Evolutionary conservation across 768 basidiomycete genomes (phyloP).

Genomic region (Tricholoma saponaceum): DNA sequence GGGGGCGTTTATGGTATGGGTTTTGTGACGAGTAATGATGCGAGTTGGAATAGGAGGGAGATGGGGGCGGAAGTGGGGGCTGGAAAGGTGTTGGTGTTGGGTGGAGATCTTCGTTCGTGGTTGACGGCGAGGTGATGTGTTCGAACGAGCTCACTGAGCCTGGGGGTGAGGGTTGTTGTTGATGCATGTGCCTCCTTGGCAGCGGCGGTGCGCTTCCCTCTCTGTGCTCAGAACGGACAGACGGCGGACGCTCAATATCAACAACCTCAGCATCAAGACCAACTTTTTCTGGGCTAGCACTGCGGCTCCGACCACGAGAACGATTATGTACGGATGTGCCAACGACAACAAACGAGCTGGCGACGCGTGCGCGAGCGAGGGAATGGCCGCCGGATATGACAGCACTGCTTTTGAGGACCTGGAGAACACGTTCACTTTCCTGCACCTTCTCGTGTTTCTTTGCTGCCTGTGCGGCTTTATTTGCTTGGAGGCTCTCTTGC

Average conservation of each 20-base stretch:
- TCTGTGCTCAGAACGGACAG: neutral
- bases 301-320: neutral
- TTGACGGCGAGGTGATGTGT: constrained; percentile 35
- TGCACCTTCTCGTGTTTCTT: constrained; percentile 65
- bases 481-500: constrained; percentile 69
- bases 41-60: neutral
- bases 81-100: neutral
- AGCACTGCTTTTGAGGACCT: constrained; percentile 65
- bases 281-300: constrained; percentile 6
- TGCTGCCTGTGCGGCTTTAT: constrained; percentile 63
- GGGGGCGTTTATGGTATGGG: neutral
- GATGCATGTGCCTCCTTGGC: constrained; percentile 22
- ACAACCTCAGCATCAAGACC: neutral
- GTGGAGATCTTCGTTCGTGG: neutral
- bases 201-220: constrained; percentile 20
- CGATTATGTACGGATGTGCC: constrained; percentile 26
- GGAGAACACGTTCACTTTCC: constrained; percentile 67
- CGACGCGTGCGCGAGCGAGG: constrained; percentile 24
- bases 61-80: neutral
- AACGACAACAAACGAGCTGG: constrained; percentile 29
- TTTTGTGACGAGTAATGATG: neutral
- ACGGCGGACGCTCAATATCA: neutral
- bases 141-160: constrained; percentile 41
- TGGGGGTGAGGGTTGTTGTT: constrained; percentile 33
- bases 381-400: constrained; percentile 27